These are phyloP conservation scores for Saturnispora gosingensis DNA, from an alignment of 805 yeast species.

Conservation along the genomic window DNA sequence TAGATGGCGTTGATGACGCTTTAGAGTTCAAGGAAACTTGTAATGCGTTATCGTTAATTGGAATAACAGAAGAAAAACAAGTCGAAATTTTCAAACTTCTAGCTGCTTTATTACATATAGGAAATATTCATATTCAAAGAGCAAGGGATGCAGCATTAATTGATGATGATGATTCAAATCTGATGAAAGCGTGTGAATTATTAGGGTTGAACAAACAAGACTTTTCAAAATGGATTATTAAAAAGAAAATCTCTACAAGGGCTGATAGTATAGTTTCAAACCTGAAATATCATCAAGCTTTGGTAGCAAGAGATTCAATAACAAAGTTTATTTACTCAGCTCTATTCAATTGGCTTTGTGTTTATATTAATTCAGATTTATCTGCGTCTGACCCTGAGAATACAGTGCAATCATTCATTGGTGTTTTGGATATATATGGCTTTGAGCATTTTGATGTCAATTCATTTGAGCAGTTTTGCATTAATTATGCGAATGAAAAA, in stretches of 20 bases:
- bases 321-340: slow-evolving; percentile 90
- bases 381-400: slow-evolving; percentile 60
- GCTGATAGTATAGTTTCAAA: slow-evolving; percentile 84
- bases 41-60: slow-evolving; percentile 71
- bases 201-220: slow-evolving; percentile 64
- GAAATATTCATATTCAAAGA: slow-evolving; percentile 80
- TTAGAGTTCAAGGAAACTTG: slow-evolving; percentile 68
- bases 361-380: slow-evolving; percentile 68
- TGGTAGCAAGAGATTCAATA: slow-evolving; percentile 90
- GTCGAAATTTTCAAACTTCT: slow-evolving; percentile 62
- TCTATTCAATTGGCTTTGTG: slow-evolving; percentile 90
- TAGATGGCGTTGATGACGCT: slow-evolving; percentile 73
- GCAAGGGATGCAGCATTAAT: slow-evolving; percentile 76
- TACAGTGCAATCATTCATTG: slow-evolving; percentile 66
- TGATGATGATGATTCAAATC: slow-evolving; percentile 73
- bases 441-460: slow-evolving; percentile 92
- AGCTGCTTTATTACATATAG: slow-evolving; percentile 85
- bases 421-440: slow-evolving; percentile 95
- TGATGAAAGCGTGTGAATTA: slow-evolving; percentile 71
- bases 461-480: slow-evolving; percentile 96
- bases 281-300: slow-evolving; percentile 71
- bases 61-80: slow-evolving; percentile 53
- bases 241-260: slow-evolving; percentile 84
- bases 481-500: slow-evolving; percentile 93
- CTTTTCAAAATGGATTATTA: slow-evolving; percentile 85